Percentiles rank a stretch among this genome's conserved stretches.
Conservation (phyloP, 352 stramenopile genomes). For the Phytophthora colocasiae region DNA sequence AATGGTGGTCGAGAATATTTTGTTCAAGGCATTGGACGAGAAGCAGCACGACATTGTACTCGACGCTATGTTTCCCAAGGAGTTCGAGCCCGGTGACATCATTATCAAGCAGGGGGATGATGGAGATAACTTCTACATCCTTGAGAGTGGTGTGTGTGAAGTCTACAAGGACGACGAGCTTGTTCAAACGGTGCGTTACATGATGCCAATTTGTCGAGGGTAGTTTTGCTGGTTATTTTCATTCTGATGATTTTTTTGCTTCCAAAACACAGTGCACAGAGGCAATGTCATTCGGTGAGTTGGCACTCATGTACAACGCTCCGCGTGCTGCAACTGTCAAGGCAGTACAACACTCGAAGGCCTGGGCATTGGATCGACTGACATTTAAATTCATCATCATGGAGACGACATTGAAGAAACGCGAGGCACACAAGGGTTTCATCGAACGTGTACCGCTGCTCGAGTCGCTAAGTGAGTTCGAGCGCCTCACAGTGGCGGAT, state of each 20-base stretch:
- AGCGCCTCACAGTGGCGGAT: conserved; percentile 91
- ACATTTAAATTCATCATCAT: conserved; percentile 94
- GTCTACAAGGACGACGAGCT: conserved; percentile 91
- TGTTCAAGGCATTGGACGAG: conserved; percentile 91
- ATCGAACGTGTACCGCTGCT: conserved; percentile 92
- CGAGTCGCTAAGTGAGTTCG: conserved; percentile 89
- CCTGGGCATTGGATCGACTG: conserved; percentile 92
- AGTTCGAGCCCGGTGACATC: conserved; percentile 76
- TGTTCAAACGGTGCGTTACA: conserved; percentile 68
- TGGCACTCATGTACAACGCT: conserved; percentile 98
- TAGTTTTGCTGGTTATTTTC: not conserved
- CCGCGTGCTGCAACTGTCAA: conserved; percentile 96
- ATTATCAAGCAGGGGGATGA: conserved; percentile 93
- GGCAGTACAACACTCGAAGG: conserved; percentile 89
- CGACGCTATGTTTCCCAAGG: conserved; percentile 88
- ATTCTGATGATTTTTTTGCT: not conserved
- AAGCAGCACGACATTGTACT: conserved; percentile 90
- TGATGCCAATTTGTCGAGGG: conserved; percentile 1
- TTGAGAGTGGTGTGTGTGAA: conserved; percentile 93
- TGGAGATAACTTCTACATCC: conserved; percentile 96
- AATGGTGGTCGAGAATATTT: conserved; percentile 90
- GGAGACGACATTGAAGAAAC: conserved; percentile 92
- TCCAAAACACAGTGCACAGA: conserved; percentile 66
- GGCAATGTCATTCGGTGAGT: conserved; percentile 95
- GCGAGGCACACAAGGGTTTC: conserved; percentile 87